Percentiles rank a stretch among this genome's conserved stretches.
Evolutionary conservation across 208 protist genomes (phyloP).

Genomic region (Crithidia mellificae): DNA sequence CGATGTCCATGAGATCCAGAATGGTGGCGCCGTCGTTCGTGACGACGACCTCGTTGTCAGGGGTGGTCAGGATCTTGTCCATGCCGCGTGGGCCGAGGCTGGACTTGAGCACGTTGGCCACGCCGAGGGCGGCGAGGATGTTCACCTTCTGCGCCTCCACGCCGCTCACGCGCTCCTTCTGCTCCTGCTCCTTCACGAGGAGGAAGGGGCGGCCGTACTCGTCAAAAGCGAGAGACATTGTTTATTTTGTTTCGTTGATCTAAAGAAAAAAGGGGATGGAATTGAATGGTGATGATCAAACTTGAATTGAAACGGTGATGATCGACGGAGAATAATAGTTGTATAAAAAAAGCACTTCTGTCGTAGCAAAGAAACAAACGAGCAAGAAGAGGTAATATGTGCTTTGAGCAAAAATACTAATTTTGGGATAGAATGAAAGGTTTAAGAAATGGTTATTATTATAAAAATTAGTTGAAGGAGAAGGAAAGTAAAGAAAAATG

Average conservation of each 20-base stretch:
- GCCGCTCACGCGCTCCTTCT: slow-evolving; percentile 96
- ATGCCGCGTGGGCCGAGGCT: slow-evolving; percentile 98
- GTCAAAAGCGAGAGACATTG: slow-evolving; percentile 98
- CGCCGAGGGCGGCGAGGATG: slow-evolving; percentile 97
- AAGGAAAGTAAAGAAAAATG: no score
- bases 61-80: slow-evolving; percentile 98
- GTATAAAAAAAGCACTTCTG: no score
- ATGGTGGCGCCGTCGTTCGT: slow-evolving; percentile 99
- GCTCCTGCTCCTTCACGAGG: slow-evolving; percentile 97
- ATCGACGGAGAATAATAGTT: no score
- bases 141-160: slow-evolving; percentile 98
- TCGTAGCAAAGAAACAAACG: neutral
- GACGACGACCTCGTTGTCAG: slow-evolving; percentile 99
- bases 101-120: slow-evolving; percentile 97
- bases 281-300: neutral
- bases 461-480: no score
- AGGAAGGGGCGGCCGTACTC: slow-evolving; percentile 99
- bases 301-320: no score
- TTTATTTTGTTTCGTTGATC: no score
- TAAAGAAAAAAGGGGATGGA: neutral
- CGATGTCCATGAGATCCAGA: slow-evolving; percentile 97
- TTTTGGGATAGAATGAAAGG: no score
- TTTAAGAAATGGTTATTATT: no score
- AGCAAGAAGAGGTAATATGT: slow-evolving; percentile 5
- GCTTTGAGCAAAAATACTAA: neutral